These are phyloP conservation scores for Ophiocordyceps robertsii DNA, from an alignment of 2,329 filamentous ascomycete genomes.

Conservation along the genomic window DNA sequence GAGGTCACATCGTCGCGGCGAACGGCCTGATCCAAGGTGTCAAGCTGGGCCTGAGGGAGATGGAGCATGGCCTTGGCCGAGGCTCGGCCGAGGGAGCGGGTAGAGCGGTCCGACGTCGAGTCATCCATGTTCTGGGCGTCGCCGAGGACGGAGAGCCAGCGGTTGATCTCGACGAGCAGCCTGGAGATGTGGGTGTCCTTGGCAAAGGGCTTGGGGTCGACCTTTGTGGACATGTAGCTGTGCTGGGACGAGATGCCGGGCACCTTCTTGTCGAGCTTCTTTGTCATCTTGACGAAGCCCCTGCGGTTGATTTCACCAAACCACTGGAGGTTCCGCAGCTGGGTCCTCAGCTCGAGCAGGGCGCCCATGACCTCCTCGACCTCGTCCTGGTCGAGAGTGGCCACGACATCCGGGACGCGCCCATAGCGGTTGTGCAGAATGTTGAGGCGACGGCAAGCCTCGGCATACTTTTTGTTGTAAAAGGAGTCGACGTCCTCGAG, in stretches of 20 bases:
- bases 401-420: conserved; percentile 51
- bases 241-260: conserved; percentile 63
- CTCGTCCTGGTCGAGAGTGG: conserved; percentile 75
- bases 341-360: conserved; percentile 73
- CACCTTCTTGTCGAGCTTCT: conserved; percentile 96
- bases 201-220: conserved; percentile 78
- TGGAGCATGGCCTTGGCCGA: conserved; percentile 64
- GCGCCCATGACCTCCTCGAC: conserved; percentile 83
- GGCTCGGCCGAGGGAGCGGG: conserved; percentile 62
- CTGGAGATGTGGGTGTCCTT: conserved; percentile 45
- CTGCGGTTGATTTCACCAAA: conserved; percentile 93
- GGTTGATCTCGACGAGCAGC: conserved; percentile 57
- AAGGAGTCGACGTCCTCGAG: conserved; percentile 94
- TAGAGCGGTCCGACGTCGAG: conserved; percentile 58
- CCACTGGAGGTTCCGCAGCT: conserved; percentile 87
- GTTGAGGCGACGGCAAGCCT: conserved; percentile 71
- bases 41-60: conserved; percentile 53
- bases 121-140: conserved; percentile 70
- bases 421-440: conserved; percentile 83
- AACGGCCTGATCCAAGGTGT: conserved; percentile 59
- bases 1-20: conserved; percentile 49
- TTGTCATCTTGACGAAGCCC: conserved; percentile 96
- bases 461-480: conserved; percentile 90
- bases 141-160: conserved; percentile 74
- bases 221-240: conserved; percentile 78